phyloP scores from a whole-genome alignment of 148 eudicot species.

The Talinum fruticosum region DNA sequence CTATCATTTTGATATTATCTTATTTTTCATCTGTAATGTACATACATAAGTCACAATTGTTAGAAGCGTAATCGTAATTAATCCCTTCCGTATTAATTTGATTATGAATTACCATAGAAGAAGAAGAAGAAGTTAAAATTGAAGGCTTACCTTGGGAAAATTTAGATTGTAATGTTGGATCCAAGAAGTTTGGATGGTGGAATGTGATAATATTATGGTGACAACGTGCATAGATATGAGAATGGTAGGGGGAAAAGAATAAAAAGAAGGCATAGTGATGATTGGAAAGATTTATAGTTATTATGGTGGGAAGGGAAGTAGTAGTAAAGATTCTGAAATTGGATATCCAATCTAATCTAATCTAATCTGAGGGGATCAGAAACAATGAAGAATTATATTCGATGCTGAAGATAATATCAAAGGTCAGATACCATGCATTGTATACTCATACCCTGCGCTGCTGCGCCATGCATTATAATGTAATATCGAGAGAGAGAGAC shows the following conservation, averaged over 20 bases:
- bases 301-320: constrained; percentile 5
- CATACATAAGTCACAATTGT: neutral
- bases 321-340: constrained; percentile 19
- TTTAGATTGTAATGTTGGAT: too few species aligned
- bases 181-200: too few species aligned
- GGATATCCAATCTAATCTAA: too few species aligned
- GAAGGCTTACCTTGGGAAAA: too few species aligned
- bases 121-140: too few species aligned
- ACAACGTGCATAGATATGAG: too few species aligned
- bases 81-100: too few species aligned
- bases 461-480: neutral
- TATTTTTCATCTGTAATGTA: neutral
- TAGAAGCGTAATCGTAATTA: neutral
- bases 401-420: constrained; percentile 9
- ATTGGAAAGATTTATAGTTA: constrained; percentile 17
- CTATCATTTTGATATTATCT: neutral
- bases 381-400: neutral
- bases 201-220: too few species aligned
- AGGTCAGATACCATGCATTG: neutral
- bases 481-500: neutral
- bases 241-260: too few species aligned
- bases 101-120: too few species aligned
- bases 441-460: neutral
- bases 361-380: constrained; percentile 5
- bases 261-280: neutral